Base-by-base conservation (phyloP, 1,284 basidiomycete genomes). In the Hypsizygus ulmarius region DNA sequence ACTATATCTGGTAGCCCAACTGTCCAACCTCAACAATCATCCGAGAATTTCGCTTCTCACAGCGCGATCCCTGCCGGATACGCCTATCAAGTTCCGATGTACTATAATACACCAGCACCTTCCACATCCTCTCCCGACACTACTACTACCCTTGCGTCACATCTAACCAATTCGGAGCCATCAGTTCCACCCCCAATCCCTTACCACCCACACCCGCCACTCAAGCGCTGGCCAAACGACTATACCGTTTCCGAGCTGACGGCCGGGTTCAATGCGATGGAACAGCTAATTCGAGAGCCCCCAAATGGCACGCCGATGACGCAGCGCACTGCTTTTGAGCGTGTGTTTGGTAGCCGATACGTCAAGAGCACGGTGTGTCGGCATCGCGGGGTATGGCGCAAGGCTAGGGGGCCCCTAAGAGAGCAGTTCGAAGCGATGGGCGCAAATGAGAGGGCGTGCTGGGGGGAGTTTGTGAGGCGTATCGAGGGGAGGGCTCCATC, bases 221-320 rank as follows among this genome's bases (percentile, higher is more conserved):
- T 80, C 25, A 84, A 82, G 59, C 77, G 81, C 10, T 85, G 83
- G 83, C 82, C 82, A 35, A 82, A 84, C 58, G 82, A 85, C 64
- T 84, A 82, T 60, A 80, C 78, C 6, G 82, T 85, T 11, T 72
- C 70, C 44, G 81, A 85, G 59, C 69, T 85, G 44, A 71, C 79
- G 2, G 60, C 62, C 1, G 82, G 82, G 1, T 82, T 85, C 62
- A 69, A 63, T 37, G 57, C 65, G 15, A 82, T 84, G 77, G 80
- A 83, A 52, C 39, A 61, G 5, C 66, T 81, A 41, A 71, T 79
- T 14, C 64, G 68, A 0, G 64, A 65, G 21, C 64, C 64, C 3
- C 62, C 67, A 2, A 54, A 61, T 5, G 61, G 64, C 16, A 56
- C 64, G 4, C 63, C 61, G 18, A 68, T 73, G 63, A 84, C 81